Conservation (phyloP, 352 stramenopile genomes). For the Phytophthora pseudosyringae region DNA sequence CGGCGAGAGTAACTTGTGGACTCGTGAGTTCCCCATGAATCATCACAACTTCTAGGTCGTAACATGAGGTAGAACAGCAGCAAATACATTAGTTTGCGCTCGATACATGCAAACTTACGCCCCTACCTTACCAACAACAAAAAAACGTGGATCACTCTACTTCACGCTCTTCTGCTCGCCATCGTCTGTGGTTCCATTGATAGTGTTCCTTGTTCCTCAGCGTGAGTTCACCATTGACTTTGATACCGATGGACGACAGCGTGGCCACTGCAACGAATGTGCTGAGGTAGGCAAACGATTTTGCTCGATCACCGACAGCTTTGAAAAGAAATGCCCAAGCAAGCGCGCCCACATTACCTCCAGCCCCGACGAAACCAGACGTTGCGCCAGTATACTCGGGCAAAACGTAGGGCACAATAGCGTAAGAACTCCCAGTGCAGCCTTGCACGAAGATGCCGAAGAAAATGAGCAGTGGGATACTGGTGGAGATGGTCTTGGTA, state of each 20-base stretch:
- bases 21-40: constrained; percentile 7
- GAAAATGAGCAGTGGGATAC: constrained; percentile 85
- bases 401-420: constrained; percentile 67
- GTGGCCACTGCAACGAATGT: constrained; percentile 41
- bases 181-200: constrained; percentile 41
- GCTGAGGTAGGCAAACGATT: constrained; percentile 59
- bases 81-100: too few species aligned
- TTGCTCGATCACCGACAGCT: constrained; percentile 39
- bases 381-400: constrained; percentile 47
- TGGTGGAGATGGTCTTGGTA: constrained; percentile 39
- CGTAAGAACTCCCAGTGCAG: constrained; percentile 52
- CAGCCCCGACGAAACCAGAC: constrained; percentile 60
- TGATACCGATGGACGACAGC: constrained; percentile 35
- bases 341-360: constrained; percentile 59
- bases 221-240: constrained; percentile 36
- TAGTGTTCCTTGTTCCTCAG: too few species aligned
- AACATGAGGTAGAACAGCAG: too few species aligned
- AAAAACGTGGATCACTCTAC: too few species aligned
- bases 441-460: constrained; percentile 90
- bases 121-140: too few species aligned
- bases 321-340: constrained; percentile 66
- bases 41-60: too few species aligned
- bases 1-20: constrained; percentile 31
- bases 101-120: too few species aligned
- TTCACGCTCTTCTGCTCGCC: too few species aligned